Conservation (phyloP, 805 yeast genomes). For the Groenewaldozyma tartarivorans region DNA sequence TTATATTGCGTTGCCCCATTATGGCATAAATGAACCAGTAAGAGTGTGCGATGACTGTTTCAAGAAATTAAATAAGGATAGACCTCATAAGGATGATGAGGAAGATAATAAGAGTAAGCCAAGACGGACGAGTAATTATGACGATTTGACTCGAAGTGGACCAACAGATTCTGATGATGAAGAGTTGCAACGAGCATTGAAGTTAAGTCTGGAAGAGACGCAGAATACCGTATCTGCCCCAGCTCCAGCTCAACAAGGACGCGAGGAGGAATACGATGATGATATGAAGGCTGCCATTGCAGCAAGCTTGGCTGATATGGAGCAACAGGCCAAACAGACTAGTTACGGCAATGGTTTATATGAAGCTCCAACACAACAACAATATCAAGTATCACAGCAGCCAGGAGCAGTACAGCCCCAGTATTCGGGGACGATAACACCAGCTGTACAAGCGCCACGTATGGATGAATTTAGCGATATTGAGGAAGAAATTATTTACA, state of each 20-base stretch:
- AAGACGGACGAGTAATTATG: background rate
- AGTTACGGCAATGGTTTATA: conserved; percentile 21
- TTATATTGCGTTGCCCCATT: conserved; percentile 58
- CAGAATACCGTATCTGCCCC: conserved; percentile 6
- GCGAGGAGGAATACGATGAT: conserved; percentile 53
- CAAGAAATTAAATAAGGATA: conserved; percentile 38
- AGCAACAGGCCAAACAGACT: conserved; percentile 23
- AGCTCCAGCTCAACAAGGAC: conserved; percentile 24
- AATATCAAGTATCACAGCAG: conserved; percentile 5
- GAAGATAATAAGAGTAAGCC: background rate
- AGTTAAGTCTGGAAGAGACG: conserved; percentile 59
- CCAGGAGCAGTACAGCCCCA: background rate
- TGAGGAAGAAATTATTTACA: conserved; percentile 62
- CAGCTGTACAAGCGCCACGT: conserved; percentile 1
- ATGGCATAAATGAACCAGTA: conserved; percentile 83
- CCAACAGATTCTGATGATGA: conserved; percentile 51
- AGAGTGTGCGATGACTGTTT: conserved; percentile 90
- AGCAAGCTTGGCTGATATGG: conserved; percentile 73
- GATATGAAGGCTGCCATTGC: conserved; percentile 88
- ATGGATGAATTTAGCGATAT: conserved; percentile 37
- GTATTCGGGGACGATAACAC: background rate
- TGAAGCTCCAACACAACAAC: conserved; percentile 9
- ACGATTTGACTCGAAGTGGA: conserved; percentile 12
- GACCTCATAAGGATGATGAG: background rate
- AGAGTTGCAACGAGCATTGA: conserved; percentile 68